These are phyloP conservation scores for Radiomyces spectabilis DNA, from an alignment of 192 early-diverging fungal genomes.

Conservation along the genomic window DNA sequence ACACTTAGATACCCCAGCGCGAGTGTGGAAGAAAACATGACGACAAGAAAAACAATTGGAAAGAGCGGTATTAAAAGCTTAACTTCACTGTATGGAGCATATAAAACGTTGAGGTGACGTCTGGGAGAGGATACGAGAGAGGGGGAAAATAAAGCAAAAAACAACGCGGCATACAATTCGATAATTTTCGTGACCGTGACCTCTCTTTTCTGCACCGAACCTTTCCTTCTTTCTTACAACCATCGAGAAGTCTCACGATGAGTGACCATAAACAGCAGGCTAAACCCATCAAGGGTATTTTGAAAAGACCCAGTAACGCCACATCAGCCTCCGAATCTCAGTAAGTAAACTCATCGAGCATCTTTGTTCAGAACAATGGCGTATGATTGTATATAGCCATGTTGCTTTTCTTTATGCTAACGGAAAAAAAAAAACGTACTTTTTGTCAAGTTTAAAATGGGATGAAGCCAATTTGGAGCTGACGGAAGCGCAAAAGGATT, in stretches of 20 bases:
- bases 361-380: neutral
- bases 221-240: neutral
- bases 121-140: too few species aligned
- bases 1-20: neutral
- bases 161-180: too few species aligned
- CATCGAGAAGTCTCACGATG: neutral
- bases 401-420: slow-evolving; percentile 1
- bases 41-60: neutral
- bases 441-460: slow-evolving; percentile 68
- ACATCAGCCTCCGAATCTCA: slow-evolving; percentile 3
- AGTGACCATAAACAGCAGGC: neutral
- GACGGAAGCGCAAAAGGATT: slow-evolving; percentile 83
- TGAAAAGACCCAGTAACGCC: slow-evolving; percentile 9
- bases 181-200: too few species aligned
- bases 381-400: neutral
- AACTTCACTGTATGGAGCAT: neutral
- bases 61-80: neutral
- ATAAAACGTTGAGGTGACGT: too few species aligned
- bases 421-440: neutral
- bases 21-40: slow-evolving; percentile 2
- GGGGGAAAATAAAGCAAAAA: too few species aligned
- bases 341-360: neutral
- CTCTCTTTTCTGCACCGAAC: neutral
- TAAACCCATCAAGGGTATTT: slow-evolving; percentile 26
- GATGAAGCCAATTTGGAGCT: slow-evolving; percentile 89